Evolutionary conservation across 129 eudicot genomes (phyloP).

Genomic region (Tagetes erecta): DNA sequence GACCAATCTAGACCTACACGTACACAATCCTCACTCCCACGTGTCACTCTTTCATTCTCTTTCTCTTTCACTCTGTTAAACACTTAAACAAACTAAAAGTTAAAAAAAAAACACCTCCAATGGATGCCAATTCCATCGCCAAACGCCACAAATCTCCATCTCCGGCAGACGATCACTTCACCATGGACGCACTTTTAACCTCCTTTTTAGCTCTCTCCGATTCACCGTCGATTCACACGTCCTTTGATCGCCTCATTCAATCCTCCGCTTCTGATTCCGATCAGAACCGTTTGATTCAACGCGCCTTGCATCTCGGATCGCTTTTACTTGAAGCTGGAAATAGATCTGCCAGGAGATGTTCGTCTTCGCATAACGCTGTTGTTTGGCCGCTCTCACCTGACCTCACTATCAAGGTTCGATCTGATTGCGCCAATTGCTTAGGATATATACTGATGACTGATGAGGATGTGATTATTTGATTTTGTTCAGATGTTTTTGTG

Average conservation of each 20-base stretch:
- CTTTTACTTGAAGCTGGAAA: conserved; percentile 63
- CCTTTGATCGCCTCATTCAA: conserved; percentile 60
- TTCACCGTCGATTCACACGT: conserved; percentile 41
- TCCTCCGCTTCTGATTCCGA: conserved; percentile 56
- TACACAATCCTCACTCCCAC: conserved; percentile 39
- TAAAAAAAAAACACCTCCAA: conserved; percentile 6
- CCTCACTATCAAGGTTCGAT: conserved; percentile 66
- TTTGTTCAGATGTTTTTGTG: no score
- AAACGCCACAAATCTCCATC: conserved; percentile 49
- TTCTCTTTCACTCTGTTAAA: background rate
- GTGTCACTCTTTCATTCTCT: conserved; percentile 25
- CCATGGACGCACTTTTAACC: conserved; percentile 43
- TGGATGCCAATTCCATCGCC: conserved; percentile 37
- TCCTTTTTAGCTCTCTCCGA: conserved; percentile 49
- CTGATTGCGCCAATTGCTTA: background rate
- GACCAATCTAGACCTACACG: conserved; percentile 45
- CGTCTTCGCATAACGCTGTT: conserved; percentile 56
- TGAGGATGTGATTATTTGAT: no score
- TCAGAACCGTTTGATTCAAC: conserved; percentile 51
- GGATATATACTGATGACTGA: no score
- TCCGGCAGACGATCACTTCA: conserved; percentile 11
- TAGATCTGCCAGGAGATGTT: conserved; percentile 63
- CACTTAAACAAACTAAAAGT: background rate
- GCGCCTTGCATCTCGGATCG: conserved; percentile 57
- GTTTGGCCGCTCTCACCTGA: conserved; percentile 81